These are phyloP conservation scores for Hirschioporus abietinus DNA, from an alignment of 768 basidiomycete species.

Conservation along the genomic window DNA sequence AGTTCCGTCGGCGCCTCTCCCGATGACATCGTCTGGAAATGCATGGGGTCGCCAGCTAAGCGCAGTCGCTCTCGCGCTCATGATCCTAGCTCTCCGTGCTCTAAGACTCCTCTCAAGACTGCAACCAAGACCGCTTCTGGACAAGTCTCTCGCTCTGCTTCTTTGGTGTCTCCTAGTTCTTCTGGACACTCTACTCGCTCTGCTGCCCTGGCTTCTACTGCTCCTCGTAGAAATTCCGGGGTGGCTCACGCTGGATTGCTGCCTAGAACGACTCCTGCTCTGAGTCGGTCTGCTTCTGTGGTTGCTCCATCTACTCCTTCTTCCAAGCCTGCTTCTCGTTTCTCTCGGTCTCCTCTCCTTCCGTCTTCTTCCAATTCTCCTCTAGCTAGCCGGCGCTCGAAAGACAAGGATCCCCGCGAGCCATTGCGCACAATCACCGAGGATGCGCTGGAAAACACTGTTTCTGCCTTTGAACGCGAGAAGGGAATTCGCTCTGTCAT, in stretches of 20 bases:
- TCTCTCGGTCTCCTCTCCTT: background rate
- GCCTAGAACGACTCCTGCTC: background rate
- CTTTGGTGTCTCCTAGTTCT: too few relatives aligned
- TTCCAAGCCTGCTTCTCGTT: background rate
- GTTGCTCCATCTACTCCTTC: background rate
- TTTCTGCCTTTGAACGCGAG: background rate
- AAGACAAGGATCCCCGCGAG: background rate
- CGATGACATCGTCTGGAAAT: too few relatives aligned
- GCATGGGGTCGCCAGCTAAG: background rate
- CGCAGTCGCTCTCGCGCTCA: background rate
- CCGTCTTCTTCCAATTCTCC: background rate
- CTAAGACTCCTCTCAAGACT: background rate
- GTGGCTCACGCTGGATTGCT: background rate
- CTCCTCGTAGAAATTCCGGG: background rate
- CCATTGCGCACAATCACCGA: background rate
- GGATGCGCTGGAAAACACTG: background rate
- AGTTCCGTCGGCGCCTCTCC: too few relatives aligned
- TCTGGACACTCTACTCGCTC: background rate
- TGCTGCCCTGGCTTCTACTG: background rate
- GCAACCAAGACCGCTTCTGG: background rate
- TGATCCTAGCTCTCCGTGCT: background rate
- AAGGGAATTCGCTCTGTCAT: background rate
- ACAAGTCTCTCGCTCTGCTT: background rate
- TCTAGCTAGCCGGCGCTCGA: background rate
- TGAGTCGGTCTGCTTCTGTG: background rate